phyloP scores from a whole-genome alignment of 805 yeast genomes.

The Ogataea neopini region DNA sequence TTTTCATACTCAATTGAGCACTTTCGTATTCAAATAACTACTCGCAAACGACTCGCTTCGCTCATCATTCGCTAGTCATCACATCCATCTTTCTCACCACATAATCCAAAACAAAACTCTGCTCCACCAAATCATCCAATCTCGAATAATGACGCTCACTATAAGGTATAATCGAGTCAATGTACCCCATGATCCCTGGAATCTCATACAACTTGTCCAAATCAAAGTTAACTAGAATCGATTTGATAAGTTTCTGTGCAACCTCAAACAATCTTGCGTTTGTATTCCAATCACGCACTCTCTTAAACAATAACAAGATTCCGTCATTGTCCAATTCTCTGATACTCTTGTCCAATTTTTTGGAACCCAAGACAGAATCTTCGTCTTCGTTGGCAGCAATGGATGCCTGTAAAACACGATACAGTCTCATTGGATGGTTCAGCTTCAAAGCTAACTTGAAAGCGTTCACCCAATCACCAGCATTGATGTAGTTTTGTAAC shows the following conservation, averaged over 20 bases:
- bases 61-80: constrained; percentile 16
- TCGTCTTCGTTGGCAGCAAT: constrained; percentile 51
- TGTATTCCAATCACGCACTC: constrained; percentile 94
- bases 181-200: constrained; percentile 63
- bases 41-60: too few relatives aligned
- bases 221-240: constrained; percentile 56
- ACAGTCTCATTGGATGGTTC: constrained; percentile 87
- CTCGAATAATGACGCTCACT: constrained; percentile 82
- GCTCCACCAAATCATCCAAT: constrained; percentile 77
- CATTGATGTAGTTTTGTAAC: constrained; percentile 68
- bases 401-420: constrained; percentile 69
- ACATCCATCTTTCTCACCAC: constrained; percentile 76
- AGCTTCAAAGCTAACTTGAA: constrained; percentile 80
- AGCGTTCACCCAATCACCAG: constrained; percentile 85
- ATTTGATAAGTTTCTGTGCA: constrained; percentile 75
- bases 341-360: constrained; percentile 64
- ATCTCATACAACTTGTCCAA: constrained; percentile 60
- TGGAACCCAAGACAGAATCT: constrained; percentile 54
- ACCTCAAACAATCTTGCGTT: constrained; percentile 77
- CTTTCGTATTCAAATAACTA: too few relatives aligned
- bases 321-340: constrained; percentile 58
- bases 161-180: constrained; percentile 84
- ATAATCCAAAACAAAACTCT: constrained; percentile 82
- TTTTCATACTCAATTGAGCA: too few relatives aligned
- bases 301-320: constrained; percentile 59